These are phyloP conservation scores for Boletus albobrunnescens DNA, from an alignment of 1,284 basidiomycete genomes.

Conservation along the genomic window DNA sequence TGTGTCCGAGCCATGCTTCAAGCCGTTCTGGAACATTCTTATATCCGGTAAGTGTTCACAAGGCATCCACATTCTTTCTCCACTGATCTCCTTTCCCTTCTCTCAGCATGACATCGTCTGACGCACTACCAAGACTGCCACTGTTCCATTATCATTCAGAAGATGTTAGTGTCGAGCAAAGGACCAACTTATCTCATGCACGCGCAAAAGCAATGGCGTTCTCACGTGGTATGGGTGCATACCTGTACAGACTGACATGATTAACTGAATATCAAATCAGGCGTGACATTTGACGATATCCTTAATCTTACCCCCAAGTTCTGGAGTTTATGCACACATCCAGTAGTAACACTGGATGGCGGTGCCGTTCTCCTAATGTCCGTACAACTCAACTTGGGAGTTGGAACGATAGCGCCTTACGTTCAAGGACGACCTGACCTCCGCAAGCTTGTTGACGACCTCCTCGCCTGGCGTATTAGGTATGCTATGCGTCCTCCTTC, in stretches of 20 bases:
- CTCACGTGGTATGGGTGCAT: not conserved
- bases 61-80: not conserved
- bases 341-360: not conserved
- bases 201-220: constrained; percentile 2
- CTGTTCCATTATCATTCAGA: constrained; percentile 1
- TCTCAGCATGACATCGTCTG: not conserved
- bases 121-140: not conserved
- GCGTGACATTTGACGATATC: not conserved
- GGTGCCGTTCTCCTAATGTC: not conserved
- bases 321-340: not conserved
- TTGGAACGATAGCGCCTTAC: constrained; percentile 1
- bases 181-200: not conserved
- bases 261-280: not conserved
- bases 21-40: not conserved
- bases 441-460: not conserved
- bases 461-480: not conserved
- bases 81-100: not conserved
- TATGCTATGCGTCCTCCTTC: not conserved
- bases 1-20: not conserved
- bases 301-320: not conserved
- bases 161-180: constrained; percentile 1
- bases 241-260: not conserved
- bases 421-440: not conserved
- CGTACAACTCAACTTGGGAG: not conserved
- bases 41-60: not conserved